These are phyloP conservation scores for Starmerella etchellsii DNA, from an alignment of 805 yeast species.

Conservation along the genomic window DNA sequence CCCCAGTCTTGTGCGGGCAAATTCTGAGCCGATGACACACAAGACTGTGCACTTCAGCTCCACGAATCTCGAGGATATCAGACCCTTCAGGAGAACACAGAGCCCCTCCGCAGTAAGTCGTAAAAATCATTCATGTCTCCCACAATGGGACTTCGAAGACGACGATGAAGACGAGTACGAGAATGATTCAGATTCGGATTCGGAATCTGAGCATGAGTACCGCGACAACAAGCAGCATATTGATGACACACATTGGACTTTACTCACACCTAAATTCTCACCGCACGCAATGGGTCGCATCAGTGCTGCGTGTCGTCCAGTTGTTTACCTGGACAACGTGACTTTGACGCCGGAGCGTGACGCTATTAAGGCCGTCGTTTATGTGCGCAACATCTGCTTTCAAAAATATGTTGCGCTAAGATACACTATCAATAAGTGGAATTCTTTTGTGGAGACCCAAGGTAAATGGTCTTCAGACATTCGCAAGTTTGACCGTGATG, in stretches of 20 bases:
- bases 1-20: conserved; percentile 28
- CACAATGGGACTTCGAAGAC: conserved; percentile 25
- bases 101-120: conserved; percentile 53
- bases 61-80: conserved; percentile 39
- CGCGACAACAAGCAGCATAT: not conserved
- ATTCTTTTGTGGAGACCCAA: conserved; percentile 53
- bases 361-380: conserved; percentile 55
- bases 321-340: conserved; percentile 53
- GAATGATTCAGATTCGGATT: conserved; percentile 11
- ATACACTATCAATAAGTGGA: conserved; percentile 72
- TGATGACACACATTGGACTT: conserved; percentile 7
- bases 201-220: conserved; percentile 2
- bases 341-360: conserved; percentile 47
- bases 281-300: conserved; percentile 17
- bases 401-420: conserved; percentile 55
- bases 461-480: conserved; percentile 48
- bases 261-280: conserved; percentile 13
- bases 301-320: conserved; percentile 20
- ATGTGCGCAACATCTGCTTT: conserved; percentile 63
- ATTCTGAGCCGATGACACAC: conserved; percentile 29
- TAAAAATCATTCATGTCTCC: conserved; percentile 30
- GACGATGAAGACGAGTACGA: conserved; percentile 23
- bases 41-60: conserved; percentile 69
- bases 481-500: conserved; percentile 21
- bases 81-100: conserved; percentile 60